Evolutionary conservation across 257 asterid genomes (phyloP).

Genomic region (Ehretia macrophylla): DNA sequence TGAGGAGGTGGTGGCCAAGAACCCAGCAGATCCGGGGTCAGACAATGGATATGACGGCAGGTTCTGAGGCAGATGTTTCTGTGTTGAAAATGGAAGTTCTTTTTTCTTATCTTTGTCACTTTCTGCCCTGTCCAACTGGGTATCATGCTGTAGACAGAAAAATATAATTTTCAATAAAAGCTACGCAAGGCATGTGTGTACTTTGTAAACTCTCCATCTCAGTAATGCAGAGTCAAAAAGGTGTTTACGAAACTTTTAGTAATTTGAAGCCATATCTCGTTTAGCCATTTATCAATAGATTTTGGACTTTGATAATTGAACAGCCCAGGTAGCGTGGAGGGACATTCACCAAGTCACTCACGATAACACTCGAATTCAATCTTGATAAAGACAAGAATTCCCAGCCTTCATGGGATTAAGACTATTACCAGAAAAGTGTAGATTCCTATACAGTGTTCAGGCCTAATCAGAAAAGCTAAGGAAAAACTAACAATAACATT

Average conservation of each 20-base stretch:
- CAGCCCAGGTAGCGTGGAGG: neutral
- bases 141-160: conserved; percentile 31
- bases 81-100: conserved; percentile 23
- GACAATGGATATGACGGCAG: too few relatives aligned
- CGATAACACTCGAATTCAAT: neutral
- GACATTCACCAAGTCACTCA: neutral
- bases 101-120: conserved; percentile 39
- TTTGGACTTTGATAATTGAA: neutral
- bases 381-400: neutral
- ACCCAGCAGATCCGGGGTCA: conserved; percentile 26
- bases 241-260: too few relatives aligned
- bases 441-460: too few relatives aligned
- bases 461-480: neutral
- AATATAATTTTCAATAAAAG: too few relatives aligned
- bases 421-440: too few relatives aligned
- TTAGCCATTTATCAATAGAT: neutral
- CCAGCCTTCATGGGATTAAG: neutral
- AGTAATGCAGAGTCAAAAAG: too few relatives aligned
- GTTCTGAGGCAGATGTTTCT: conserved; percentile 23
- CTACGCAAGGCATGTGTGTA: too few relatives aligned
- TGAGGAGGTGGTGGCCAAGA: too few relatives aligned
- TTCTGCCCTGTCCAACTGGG: conserved; percentile 35
- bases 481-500: too few relatives aligned
- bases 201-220: too few relatives aligned
- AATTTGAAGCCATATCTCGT: neutral